Evolutionary conservation across 75 land plant genomes (phyloP), one percentile per base, ranked within the genome.

Genomic region (Picea sitchensis): DNA sequence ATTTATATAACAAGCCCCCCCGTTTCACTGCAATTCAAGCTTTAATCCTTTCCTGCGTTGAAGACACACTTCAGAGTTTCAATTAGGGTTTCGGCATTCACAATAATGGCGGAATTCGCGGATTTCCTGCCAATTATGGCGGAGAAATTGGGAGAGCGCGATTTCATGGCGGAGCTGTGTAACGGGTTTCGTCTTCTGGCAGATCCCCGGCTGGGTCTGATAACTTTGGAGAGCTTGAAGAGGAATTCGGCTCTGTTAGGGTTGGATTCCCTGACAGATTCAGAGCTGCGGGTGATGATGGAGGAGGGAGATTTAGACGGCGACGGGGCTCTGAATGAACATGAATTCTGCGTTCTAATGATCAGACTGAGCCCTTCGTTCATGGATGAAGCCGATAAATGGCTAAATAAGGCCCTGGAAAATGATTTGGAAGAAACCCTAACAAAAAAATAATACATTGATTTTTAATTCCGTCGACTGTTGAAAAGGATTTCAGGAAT

Each of bases 41-140:
- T 51, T 51, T 51, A 9, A 51, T 9, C 12, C 12, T 51, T 2
- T 51, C 12, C 56, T 51, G 0, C 12, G 56, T 51, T 51, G 12
- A 51, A 51, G 56, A 51, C 56, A 51, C 56, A 8, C 1, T 51
- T 51, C 26, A 9, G 12, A 12, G 56, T 51, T 51, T 51, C 56
- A 51, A 51, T 51, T 51, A 51, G 64, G 64, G 21, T 20, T 62
- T 62, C 21, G 64, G 64, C 20, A 62, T 17, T 62, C 8, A 5
- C 9, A 23, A 62, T 5, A 17, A 58, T 51, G 63, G 77, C n/a
- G 41, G 73, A 80, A 4, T 93, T 93, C 81, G 80, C 84, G 69
- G 95, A 93, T 74, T 87, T 77, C 56, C 79, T 93, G 41, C 95
- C 95, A 12, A 59, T 80, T 15, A 93, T 93, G 95, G 93, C 89